phyloP scores from a whole-genome alignment of 2,329 filamentous ascomycete genomes.

The Cercospora zeina region DNA sequence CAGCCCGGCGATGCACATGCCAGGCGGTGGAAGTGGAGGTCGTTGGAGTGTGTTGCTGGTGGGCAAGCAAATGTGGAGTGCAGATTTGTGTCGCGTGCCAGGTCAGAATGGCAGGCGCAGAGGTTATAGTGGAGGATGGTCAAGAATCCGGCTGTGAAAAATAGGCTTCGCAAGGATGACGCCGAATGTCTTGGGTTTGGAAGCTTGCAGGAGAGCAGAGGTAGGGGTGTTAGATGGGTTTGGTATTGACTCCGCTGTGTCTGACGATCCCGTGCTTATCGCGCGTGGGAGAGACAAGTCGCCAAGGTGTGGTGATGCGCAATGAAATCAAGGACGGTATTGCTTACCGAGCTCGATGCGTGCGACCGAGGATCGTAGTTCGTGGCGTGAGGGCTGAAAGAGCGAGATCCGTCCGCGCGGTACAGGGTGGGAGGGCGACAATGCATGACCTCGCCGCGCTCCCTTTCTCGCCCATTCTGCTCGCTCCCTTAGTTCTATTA shows the following conservation, averaged over 20 bases:
- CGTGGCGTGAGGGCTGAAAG: conserved; percentile 16
- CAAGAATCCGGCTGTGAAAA: conserved; percentile 11
- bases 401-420: conserved; percentile 11
- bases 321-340: not conserved
- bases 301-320: conserved; percentile 10
- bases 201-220: conserved; percentile 14
- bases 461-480: conserved; percentile 6
- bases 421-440: conserved; percentile 6
- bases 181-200: conserved; percentile 15
- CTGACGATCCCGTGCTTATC: conserved; percentile 10
- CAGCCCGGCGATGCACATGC: conserved; percentile 54
- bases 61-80: conserved; percentile 10
- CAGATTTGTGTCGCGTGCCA: conserved; percentile 8
- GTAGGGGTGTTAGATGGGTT: conserved; percentile 1
- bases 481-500: too few relatives aligned
- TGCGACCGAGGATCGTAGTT: conserved; percentile 6
- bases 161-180: conserved; percentile 17
- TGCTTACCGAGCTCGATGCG: conserved; percentile 6
- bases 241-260: not conserved
- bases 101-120: conserved; percentile 4
- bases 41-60: conserved; percentile 5
- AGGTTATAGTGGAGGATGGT: conserved; percentile 14
- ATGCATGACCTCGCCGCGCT: not conserved
- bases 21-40: conserved; percentile 17
- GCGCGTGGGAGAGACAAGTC: conserved; percentile 5